Evolutionary conservation across 208 protist genomes (phyloP), one percentile per base, ranked within the genome.

Genomic region (Borovskyia barvae): DNA sequence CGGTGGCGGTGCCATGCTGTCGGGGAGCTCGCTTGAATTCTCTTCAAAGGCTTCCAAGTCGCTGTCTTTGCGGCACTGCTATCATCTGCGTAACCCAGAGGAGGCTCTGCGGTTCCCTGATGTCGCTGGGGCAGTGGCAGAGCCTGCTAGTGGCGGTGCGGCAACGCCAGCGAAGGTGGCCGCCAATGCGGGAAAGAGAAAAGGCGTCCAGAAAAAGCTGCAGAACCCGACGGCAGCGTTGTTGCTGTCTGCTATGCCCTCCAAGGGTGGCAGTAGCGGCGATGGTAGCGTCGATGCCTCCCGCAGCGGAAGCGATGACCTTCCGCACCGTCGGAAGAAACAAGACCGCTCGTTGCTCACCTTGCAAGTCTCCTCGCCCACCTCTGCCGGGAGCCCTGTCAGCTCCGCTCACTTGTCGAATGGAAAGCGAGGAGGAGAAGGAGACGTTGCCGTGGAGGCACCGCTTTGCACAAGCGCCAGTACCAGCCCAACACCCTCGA

Each of bases 1-100:
- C n/a, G n/a, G n/a, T n/a, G n/a, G n/a, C n/a, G n/a, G n/a, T n/a
- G n/a, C n/a, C n/a, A n/a, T n/a, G n/a, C n/a, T n/a, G n/a, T n/a
- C n/a, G n/a, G n/a, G n/a, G n/a, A n/a, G n/a, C n/a, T n/a, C n/a
- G n/a, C n/a, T n/a, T n/a, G n/a, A n/a, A n/a, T n/a, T n/a, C n/a
- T n/a, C n/a, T n/a, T n/a, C n/a, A n/a, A n/a, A n/a, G n/a, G n/a
- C n/a, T n/a, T n/a, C n/a, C n/a, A n/a, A n/a, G n/a, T n/a, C n/a
- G n/a, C n/a, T n/a, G n/a, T 26, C 43, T 8, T 54, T 85, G 30
- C 73, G 73, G 56, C 48, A 62, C 47, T 80, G 67, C 41, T 63
- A 85, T 42, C 77, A 70, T 0, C 70, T 85, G 20, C 29, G 28
- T 25, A 51, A 61, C 32, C 77, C 72, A 0, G 66, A 8, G 17